Evolutionary conservation across 257 asterid species (phyloP).

Genomic region (Solanum rostratum): DNA sequence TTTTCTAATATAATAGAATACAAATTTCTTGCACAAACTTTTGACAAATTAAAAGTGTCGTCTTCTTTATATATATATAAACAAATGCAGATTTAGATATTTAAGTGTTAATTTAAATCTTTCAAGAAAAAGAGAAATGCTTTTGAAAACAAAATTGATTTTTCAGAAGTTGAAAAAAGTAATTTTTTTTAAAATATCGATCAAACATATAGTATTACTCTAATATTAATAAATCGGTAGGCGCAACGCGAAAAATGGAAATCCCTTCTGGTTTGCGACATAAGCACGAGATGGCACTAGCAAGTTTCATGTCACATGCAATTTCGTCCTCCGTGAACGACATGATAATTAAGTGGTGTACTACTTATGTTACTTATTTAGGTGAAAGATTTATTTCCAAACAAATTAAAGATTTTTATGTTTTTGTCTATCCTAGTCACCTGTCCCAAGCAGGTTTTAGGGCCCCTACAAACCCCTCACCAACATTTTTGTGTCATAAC

Average conservation of each 20-base stretch:
- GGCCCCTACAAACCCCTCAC: background rate
- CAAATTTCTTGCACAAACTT: too few species aligned
- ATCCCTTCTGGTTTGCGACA: slow-evolving; percentile 42
- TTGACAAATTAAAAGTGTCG: too few species aligned
- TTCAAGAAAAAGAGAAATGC: too few species aligned
- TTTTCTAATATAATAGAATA: too few species aligned
- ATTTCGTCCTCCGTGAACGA: slow-evolving; percentile 16
- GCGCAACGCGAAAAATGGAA: background rate
- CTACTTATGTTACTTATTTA: slow-evolving; percentile 19
- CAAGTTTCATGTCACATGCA: slow-evolving; percentile 52
- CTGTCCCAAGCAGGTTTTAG: slow-evolving; percentile 9
- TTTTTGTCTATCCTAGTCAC: slow-evolving; percentile 41
- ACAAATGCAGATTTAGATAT: too few species aligned
- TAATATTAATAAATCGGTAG: background rate
- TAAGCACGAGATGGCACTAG: slow-evolving; percentile 55
- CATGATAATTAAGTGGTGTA: slow-evolving; percentile 30
- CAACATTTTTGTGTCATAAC: background rate
- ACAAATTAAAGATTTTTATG: slow-evolving; percentile 25
- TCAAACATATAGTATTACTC: background rate
- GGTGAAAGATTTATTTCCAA: slow-evolving; percentile 15
- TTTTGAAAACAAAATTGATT: too few species aligned
- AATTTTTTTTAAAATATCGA: too few species aligned
- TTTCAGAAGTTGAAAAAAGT: too few species aligned
- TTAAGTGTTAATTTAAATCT: too few species aligned
- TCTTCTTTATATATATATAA: too few species aligned